These are phyloP conservation scores for Kokia cookei DNA, from an alignment of 441 rosid genomes.

Conservation along the genomic window DNA sequence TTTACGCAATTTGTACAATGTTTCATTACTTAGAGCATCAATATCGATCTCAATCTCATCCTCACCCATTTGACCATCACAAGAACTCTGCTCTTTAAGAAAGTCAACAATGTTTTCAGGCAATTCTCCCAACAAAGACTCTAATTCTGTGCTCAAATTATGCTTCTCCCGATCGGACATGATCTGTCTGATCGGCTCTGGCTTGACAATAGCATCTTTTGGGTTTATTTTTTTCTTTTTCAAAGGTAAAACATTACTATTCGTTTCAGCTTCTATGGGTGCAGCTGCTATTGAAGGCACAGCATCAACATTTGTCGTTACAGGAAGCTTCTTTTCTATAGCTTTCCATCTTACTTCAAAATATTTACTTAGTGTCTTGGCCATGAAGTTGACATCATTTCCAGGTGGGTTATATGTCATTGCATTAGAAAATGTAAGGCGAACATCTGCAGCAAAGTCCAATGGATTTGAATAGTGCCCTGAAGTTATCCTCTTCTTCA, in stretches of 20 bases:
- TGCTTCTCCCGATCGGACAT: constrained; percentile 68
- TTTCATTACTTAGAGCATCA: constrained; percentile 60
- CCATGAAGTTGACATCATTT: constrained; percentile 71
- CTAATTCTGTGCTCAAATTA: constrained; percentile 56
- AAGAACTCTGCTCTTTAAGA: constrained; percentile 56
- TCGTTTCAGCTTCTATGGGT: constrained; percentile 29
- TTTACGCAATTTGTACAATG: constrained; percentile 57
- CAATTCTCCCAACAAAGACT: constrained; percentile 54
- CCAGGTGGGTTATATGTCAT: constrained; percentile 80
- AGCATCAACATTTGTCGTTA: constrained; percentile 15
- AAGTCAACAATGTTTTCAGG: constrained; percentile 69
- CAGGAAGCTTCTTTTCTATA: constrained; percentile 68
- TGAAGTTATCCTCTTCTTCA: constrained; percentile 45
- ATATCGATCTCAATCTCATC: constrained; percentile 91
- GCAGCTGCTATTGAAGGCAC: constrained; percentile 25
- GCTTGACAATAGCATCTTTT: constrained; percentile 24
- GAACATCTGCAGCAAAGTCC: constrained; percentile 70
- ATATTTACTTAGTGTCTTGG: constrained; percentile 45
- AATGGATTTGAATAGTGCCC: constrained; percentile 59
- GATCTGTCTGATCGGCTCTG: constrained; percentile 36
- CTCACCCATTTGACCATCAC: constrained; percentile 50
- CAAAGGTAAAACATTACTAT: constrained; percentile 15
- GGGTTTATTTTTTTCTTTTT: constrained; percentile 25
- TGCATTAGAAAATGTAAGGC: constrained; percentile 78
- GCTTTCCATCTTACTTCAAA: constrained; percentile 80